Base-by-base conservation (phyloP, 345 rosid genomes). In the Acer negundo region DNA sequence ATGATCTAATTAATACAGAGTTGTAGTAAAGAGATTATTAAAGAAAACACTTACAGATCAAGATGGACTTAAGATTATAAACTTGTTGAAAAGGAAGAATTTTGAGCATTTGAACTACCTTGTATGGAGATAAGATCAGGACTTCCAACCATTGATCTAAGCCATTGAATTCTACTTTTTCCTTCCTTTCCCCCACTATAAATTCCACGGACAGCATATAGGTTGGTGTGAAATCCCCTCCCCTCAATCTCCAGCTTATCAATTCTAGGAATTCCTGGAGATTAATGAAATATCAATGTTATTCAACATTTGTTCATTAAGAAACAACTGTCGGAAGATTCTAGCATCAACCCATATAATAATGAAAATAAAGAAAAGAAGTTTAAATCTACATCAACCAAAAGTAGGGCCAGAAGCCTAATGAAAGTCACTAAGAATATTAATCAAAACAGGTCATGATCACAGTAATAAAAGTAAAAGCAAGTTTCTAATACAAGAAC, bases 111-210 rank as follows among this genome's bases (percentile, higher is more conserved):
- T 70, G 68, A 61, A 75, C 69, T 87, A 91, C 99, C 99, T 85
- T 84, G 96, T 82, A 92, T 92, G 74, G 99, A 93, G 78, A 95
- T 93, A 78, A 93, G 96, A 86, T 93, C 98, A 62, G 98, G 98
- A 89, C 98, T 95, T 61, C 98, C 99, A 75, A 95, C 92, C 97
- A 93, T 95, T 67, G 99, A 87, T 77, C 98, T 85, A 75, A 93
- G 97, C 99, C 99, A 95, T 62, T 93, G 99, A 73, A 95, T 91
- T 84, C 87, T 92, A 84, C 98, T 93, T 87, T 93, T 93, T 4
- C 98, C 99, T 90, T 95, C 99, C 83, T 83, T 93, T 84, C 98
- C 99, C 79, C 99, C 99, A 84, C 88, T 90, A 81, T 95, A 95
- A 83, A 79, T 78, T 69, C 99, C 96, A 65, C 85, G 82, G 77